Base-by-base conservation (phyloP, 2,329 filamentous ascomycete species). In the Epichloe glyceriae region DNA sequence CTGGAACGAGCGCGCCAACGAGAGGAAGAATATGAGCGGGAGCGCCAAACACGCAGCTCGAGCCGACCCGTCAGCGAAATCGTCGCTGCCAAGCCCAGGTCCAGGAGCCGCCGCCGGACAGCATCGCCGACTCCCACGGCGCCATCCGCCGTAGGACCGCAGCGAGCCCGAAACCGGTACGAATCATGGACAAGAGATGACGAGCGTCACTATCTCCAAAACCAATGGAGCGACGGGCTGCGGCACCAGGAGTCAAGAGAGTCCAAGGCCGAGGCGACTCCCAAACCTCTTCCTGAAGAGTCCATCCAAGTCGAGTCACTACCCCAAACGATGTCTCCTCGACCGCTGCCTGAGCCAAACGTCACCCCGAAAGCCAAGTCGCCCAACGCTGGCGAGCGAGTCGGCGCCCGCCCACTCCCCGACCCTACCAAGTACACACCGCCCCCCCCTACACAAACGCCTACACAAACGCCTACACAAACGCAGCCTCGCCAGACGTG, bases 131-230 rank as follows among this genome's bases (percentile, higher is more conserved):
- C 20, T 10, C 42, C 42, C 35, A 19, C 50, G 3, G 12, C 46
- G 6, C 50, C 47, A 6, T 39, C 51, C 5, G 53, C 48, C 37
- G 35, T 49, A 3, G 52, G 50, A 19, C 47, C 52, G 15, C 22
- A 40, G 17, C 53, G 52, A 55, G 60, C 22, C 62, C 68, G 52
- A 55, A 69, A 50, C 60, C 71, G 82, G 60, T 70, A 83, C 63
- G 68, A 86, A 64, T 75, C 85, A 55, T 86, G 80, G 80, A 66
- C 78, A 55, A 67, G 69, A 50, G 78, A 83, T 56, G 79, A 83
- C 56, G 83, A 87, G 64, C 76, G 78, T 43, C 81, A 85, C 44
- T 76, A 79, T 43, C 69, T 86, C 15, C 75, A 76, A 26, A 76
- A 78, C 44, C 73, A 79, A 42, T 70, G 70, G 70, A 67, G 67